Evolutionary conservation across 805 yeast genomes (phyloP).

Genomic region (Cyberlindnera americana): DNA sequence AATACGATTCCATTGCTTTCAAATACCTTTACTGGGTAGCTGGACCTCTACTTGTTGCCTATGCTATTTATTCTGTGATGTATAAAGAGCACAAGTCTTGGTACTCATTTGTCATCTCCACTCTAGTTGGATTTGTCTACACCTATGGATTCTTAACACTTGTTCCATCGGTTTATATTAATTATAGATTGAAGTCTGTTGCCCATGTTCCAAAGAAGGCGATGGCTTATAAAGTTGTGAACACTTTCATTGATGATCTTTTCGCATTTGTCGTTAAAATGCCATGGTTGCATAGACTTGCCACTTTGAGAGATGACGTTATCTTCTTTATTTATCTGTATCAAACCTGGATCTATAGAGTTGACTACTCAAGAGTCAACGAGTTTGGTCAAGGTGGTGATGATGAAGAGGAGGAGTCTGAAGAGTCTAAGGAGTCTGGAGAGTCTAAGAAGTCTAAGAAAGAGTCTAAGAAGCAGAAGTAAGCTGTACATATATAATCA

Average conservation of each 20-base stretch:
- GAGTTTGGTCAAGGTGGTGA: conserved; percentile 37
- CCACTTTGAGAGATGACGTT: conserved; percentile 40
- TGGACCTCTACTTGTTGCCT: conserved; percentile 34
- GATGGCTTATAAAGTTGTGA: conserved; percentile 38
- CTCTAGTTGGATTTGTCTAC: conserved; percentile 39
- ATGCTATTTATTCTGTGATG: conserved; percentile 34
- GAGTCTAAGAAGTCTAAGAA: not conserved
- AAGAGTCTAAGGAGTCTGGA: conserved; percentile 8
- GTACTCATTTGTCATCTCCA: conserved; percentile 38
- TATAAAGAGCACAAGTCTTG: conserved; percentile 40
- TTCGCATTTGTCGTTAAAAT: conserved; percentile 40
- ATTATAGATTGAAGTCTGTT: conserved; percentile 39
- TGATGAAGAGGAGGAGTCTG: conserved; percentile 9
- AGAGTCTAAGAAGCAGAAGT: not conserved
- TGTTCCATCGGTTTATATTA: conserved; percentile 39
- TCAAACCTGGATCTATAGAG: conserved; percentile 38
- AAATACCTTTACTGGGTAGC: conserved; percentile 35
- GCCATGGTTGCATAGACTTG: conserved; percentile 40
- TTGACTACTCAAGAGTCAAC: conserved; percentile 34
- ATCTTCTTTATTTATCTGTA: conserved; percentile 38
- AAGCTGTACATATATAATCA: no score
- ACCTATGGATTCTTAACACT: conserved; percentile 39
- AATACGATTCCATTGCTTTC: conserved; percentile 39
- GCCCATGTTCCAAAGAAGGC: conserved; percentile 41
- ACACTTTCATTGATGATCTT: conserved; percentile 39